Percentiles rank a stretch among this genome's conserved stretches.
phyloP scores from a whole-genome alignment of 2,329 filamentous ascomycete species.

The Hypoxylon sp. region DNA sequence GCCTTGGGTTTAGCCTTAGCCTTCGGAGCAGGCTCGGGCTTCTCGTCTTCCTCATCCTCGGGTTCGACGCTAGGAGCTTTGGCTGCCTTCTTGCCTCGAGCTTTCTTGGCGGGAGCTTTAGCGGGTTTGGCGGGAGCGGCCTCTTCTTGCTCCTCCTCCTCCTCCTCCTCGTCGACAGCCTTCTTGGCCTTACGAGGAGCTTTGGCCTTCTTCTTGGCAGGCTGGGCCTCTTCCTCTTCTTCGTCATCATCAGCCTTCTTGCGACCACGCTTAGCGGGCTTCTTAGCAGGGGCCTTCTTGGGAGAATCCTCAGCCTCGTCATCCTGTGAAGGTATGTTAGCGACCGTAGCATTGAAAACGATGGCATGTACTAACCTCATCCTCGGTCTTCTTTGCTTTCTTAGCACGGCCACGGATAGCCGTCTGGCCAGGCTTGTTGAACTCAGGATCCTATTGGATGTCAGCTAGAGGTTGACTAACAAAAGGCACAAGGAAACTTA shows the following conservation, averaged over 20 bases:
- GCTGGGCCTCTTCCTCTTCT: constrained; percentile 53
- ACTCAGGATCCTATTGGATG: constrained; percentile 75
- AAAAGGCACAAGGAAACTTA: constrained; percentile 63
- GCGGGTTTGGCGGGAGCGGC: constrained; percentile 36
- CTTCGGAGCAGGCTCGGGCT: constrained; percentile 52
- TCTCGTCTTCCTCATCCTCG: constrained; percentile 49
- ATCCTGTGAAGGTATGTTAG: constrained; percentile 33
- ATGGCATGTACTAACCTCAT: constrained; percentile 51
- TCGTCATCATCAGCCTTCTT: constrained; percentile 49
- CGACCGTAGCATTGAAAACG: constrained; percentile 17
- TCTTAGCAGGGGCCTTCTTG: constrained; percentile 55
- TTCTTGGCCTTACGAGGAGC: constrained; percentile 50
- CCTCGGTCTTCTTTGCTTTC: constrained; percentile 55
- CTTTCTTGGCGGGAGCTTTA: constrained; percentile 45
- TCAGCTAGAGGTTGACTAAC: constrained; percentile 32
- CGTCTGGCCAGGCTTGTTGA: constrained; percentile 77
- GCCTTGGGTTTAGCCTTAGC: constrained; percentile 32
- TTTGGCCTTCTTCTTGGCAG: constrained; percentile 60
- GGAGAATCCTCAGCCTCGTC: constrained; percentile 50
- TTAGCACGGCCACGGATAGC: constrained; percentile 70
- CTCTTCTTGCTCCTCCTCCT: constrained; percentile 43
- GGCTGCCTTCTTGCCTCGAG: constrained; percentile 50
- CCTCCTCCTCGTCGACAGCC: constrained; percentile 48
- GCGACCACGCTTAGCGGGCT: constrained; percentile 56
- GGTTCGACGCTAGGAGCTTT: constrained; percentile 49